Evolutionary conservation across 805 yeast genomes (phyloP).

Genomic region (Metschnikowia hibisci): DNA sequence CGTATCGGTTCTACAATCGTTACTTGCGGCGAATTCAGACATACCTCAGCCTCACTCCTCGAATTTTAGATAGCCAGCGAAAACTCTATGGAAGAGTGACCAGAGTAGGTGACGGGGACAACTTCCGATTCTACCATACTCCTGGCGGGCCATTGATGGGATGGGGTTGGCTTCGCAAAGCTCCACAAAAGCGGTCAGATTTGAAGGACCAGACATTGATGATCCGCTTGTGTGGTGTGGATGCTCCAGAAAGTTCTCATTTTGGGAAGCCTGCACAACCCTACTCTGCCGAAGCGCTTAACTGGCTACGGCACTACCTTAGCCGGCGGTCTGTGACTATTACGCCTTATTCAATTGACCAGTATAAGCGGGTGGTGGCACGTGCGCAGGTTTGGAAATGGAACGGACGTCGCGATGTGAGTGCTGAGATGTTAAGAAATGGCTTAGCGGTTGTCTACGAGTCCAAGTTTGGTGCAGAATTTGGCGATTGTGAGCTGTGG

Average conservation of each 20-base stretch:
- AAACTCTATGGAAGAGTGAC: conserved; percentile 66
- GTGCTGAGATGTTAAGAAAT: conserved; percentile 77
- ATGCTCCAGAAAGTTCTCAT: conserved; percentile 95
- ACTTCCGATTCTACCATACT: conserved; percentile 85
- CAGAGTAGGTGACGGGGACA: conserved; percentile 93
- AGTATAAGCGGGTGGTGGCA: conserved; percentile 84
- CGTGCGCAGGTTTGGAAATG: conserved; percentile 59
- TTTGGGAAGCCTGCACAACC: conserved; percentile 94
- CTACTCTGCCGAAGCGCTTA: conserved; percentile 74
- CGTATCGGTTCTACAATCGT: conserved; percentile 30
- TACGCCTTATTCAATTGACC: conserved; percentile 79
- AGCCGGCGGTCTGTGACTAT: conserved; percentile 67
- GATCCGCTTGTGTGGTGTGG: conserved; percentile 85
- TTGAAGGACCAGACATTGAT: conserved; percentile 67
- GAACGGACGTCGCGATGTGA: conserved; percentile 69
- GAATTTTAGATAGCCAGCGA: conserved; percentile 26
- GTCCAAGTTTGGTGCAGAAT: conserved; percentile 74
- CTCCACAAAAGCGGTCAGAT: conserved; percentile 50
- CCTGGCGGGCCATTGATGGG: conserved; percentile 89
- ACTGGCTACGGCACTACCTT: conserved; percentile 67
- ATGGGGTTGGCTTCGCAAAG: conserved; percentile 84
- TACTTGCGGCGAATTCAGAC: conserved; percentile 32
- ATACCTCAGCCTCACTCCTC: conserved; percentile 37
- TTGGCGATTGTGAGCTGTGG: conserved; percentile 66
- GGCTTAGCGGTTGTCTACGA: conserved; percentile 91